Percentiles rank a stretch among this genome's conserved stretches.
These are phyloP conservation scores for Selaginella tamariscina DNA, from an alignment of 75 land plant genomes.

Conservation along the genomic window DNA sequence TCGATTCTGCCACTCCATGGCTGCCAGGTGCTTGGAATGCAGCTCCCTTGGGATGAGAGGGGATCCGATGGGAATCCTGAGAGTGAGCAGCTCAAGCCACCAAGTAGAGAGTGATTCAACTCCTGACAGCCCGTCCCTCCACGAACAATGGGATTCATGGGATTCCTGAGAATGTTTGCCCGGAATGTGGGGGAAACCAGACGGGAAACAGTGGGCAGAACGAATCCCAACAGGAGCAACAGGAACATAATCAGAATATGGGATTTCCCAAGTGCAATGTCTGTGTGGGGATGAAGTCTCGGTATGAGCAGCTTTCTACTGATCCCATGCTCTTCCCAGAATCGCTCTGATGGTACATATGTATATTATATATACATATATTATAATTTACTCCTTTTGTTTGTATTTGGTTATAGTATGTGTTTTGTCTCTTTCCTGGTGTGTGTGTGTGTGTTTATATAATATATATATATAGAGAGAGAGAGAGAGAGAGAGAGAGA, in stretches of 20 bases:
- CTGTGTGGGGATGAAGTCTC: background rate
- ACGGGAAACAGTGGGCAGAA: no score
- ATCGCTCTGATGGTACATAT: slow-evolving; percentile 12
- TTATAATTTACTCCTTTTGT: no score
- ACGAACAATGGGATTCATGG: background rate
- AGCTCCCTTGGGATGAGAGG: slow-evolving; percentile 14
- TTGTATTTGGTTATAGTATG: background rate
- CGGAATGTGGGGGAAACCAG: no score
- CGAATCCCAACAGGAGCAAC: no score
- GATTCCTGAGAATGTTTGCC: no score
- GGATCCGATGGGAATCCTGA: slow-evolving; percentile 6
- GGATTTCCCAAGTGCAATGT: no score
- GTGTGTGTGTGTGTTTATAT: no score
- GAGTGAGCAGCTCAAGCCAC: background rate
- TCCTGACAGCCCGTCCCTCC: background rate
- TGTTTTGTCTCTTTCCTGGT: background rate
- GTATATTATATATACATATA: no score
- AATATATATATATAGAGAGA: no score
- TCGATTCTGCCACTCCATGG: background rate
- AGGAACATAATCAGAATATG: no score
- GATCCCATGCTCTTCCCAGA: slow-evolving; percentile 5
- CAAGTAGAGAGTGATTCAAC: slow-evolving; percentile 1
- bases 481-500: no score
- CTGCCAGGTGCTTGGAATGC: slow-evolving; percentile 5
- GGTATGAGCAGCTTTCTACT: background rate